phyloP scores from a whole-genome alignment of 73 alveolate species.

The Paramecium pentaurelia region DNA sequence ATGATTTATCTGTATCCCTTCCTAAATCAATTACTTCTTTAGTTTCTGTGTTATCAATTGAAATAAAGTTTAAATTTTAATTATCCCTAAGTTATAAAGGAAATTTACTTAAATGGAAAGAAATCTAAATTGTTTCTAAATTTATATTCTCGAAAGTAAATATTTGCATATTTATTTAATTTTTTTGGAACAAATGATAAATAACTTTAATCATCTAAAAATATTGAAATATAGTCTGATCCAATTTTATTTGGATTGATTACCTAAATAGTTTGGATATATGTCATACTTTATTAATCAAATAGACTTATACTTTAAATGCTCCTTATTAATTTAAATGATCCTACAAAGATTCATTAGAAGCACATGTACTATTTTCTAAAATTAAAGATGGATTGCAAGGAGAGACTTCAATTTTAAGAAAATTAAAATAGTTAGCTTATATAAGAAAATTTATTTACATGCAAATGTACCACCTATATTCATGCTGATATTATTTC shows the following conservation, averaged over 20 bases:
- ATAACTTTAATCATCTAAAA: neutral
- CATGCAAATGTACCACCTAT: neutral
- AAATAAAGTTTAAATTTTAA: neutral
- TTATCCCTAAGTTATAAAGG: neutral
- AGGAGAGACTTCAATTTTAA: neutral
- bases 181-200: neutral
- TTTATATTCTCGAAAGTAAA: neutral
- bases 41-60: neutral
- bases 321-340: neutral
- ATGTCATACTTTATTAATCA: neutral
- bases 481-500: neutral
- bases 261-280: neutral
- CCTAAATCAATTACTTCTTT: neutral
- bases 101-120: neutral
- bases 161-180: neutral
- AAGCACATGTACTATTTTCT: neutral
- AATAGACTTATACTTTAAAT: neutral
- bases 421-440: neutral
- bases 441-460: neutral
- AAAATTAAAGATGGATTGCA: neutral
- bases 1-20: neutral
- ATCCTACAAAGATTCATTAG: neutral
- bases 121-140: neutral
- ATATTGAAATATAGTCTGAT: neutral
- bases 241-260: neutral